Evolutionary conservation across 2,329 filamentous ascomycete species (phyloP).

Genomic region (Epichloe sibirici): DNA sequence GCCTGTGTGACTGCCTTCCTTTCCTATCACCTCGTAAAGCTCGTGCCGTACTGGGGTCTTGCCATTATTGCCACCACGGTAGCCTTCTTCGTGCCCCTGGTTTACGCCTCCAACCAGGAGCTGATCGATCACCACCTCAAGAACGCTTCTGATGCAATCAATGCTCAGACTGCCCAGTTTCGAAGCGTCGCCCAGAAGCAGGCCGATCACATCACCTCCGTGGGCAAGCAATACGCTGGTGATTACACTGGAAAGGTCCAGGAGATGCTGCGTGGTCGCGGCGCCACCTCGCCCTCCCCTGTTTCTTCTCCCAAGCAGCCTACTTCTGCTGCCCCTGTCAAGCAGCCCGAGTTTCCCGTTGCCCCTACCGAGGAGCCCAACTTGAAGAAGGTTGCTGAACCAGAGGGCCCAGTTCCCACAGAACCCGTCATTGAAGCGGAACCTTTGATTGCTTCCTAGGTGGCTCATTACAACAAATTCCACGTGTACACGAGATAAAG

Average conservation of each 20-base stretch:
- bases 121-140: constrained; percentile 52
- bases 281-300: constrained; percentile 31
- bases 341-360: constrained; percentile 23
- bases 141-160: constrained; percentile 44
- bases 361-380: constrained; percentile 25
- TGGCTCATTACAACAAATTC: constrained; percentile 13
- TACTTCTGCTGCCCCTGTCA: constrained; percentile 8
- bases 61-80: constrained; percentile 46
- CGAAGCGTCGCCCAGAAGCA: constrained; percentile 51
- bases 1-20: constrained; percentile 48
- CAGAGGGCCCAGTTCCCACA: constrained; percentile 14
- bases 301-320: constrained; percentile 23
- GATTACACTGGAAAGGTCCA: constrained; percentile 59
- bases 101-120: constrained; percentile 58
- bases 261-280: constrained; percentile 43
- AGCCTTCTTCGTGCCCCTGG: constrained; percentile 48
- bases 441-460: constrained; percentile 19
- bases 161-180: constrained; percentile 51
- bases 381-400: constrained; percentile 7
- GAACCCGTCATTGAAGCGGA: constrained; percentile 17
- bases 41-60: constrained; percentile 59
- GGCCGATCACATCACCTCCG: constrained; percentile 47
- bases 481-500: constrained; percentile 16
- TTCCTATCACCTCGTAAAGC: constrained; percentile 57
- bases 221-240: constrained; percentile 56